phyloP scores from a whole-genome alignment of 169 alveolate species.

The Babesia caballi region DNA sequence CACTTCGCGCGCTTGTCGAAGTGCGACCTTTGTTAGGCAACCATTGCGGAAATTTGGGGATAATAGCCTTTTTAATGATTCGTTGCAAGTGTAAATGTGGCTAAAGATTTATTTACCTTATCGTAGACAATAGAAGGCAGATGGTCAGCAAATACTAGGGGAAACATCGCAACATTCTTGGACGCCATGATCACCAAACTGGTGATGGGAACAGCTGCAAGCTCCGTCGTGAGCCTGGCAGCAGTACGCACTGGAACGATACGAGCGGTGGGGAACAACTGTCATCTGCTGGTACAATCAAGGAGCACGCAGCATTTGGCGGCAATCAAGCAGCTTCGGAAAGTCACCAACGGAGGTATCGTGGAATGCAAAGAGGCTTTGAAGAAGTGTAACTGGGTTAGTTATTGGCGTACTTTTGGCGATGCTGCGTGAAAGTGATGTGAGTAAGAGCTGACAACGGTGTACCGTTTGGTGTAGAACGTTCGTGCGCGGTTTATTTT shows the following conservation, averaged over 20 bases:
- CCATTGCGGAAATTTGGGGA: too few relatives aligned
- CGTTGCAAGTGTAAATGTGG: too few relatives aligned
- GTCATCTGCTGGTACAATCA: neutral
- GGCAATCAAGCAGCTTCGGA: constrained; percentile 34
- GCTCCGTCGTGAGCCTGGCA: neutral
- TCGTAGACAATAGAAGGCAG: too few relatives aligned
- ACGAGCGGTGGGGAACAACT: neutral
- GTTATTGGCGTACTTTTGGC: too few relatives aligned
- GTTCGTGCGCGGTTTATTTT: neutral
- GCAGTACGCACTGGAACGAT: neutral
- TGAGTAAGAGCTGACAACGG: too few relatives aligned
- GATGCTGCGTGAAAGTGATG: too few relatives aligned
- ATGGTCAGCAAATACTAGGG: neutral
- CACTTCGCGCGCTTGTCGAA: too few relatives aligned
- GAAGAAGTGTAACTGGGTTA: constrained; percentile 34
- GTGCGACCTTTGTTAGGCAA: too few relatives aligned
- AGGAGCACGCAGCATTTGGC: neutral
- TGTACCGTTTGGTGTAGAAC: too few relatives aligned
- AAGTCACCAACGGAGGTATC: constrained; percentile 51
- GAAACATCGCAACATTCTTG: too few relatives aligned
- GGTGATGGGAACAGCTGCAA: neutral
- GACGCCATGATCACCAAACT: neutral
- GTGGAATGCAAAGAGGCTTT: constrained; percentile 52
- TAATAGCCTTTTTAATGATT: too few relatives aligned
- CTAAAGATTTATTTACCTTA: too few relatives aligned